Evolutionary conservation across 2,329 filamentous ascomycete genomes (phyloP).

Genomic region (Aspergillus floridensis): DNA sequence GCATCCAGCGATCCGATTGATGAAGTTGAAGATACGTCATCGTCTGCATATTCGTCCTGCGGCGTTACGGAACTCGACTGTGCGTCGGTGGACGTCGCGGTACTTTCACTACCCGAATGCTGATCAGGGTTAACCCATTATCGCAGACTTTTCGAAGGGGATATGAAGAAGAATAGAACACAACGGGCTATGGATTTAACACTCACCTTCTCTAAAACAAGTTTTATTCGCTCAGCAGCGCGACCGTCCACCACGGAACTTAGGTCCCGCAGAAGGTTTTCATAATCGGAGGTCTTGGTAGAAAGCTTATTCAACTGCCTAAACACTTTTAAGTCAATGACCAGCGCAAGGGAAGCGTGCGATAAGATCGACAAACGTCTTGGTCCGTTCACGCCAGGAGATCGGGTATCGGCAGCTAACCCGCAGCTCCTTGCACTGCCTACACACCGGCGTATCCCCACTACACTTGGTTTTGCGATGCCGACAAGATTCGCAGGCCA

Average conservation of each 20-base stretch:
- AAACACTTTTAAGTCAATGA: conserved; percentile 7
- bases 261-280: conserved; percentile 39
- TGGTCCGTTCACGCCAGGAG: conserved; percentile 38
- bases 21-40: conserved; percentile 30
- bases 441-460: conserved; percentile 41
- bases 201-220: conserved; percentile 38
- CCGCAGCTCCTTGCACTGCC: conserved; percentile 40
- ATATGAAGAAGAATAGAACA: not conserved
- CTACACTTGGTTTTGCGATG: conserved; percentile 46
- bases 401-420: conserved; percentile 40
- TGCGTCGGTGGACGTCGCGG: conserved; percentile 17
- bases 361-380: conserved; percentile 28
- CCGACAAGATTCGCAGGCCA: conserved; percentile 44
- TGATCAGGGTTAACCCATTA: conserved; percentile 6
- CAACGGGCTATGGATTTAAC: not conserved
- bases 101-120: conserved; percentile 24
- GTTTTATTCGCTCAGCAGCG: conserved; percentile 36
- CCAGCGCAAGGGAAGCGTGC: conserved; percentile 5
- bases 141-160: not conserved
- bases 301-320: conserved; percentile 37
- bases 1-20: conserved; percentile 45
- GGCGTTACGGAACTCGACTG: conserved; percentile 32
- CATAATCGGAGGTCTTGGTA: conserved; percentile 36
- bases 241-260: conserved; percentile 31
- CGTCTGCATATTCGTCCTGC: conserved; percentile 28